Conservation (phyloP, 2,329 filamentous ascomycete species). For the Colletotrichum costaricense region DNA sequence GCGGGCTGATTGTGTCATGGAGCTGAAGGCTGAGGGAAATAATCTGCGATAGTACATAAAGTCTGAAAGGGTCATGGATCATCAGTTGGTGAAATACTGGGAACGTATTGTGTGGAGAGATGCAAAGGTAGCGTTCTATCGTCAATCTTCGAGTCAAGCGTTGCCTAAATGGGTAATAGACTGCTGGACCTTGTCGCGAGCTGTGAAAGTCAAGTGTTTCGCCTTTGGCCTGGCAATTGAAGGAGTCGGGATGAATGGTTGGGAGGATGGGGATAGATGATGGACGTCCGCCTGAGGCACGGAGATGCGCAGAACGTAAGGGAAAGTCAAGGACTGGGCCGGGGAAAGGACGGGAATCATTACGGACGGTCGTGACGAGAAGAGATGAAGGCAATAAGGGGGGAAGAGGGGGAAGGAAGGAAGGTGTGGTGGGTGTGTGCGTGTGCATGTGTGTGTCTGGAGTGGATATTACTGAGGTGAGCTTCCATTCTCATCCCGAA, state of each 20-base stretch:
- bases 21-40: slow-evolving; percentile 17
- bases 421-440: background rate
- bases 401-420: background rate
- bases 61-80: slow-evolving; percentile 32
- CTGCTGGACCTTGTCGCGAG: slow-evolving; percentile 28
- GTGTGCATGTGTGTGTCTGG: background rate
- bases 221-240: slow-evolving; percentile 17
- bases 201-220: slow-evolving; percentile 29
- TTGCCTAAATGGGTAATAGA: slow-evolving; percentile 24
- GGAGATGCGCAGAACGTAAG: slow-evolving; percentile 4
- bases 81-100: slow-evolving; percentile 23
- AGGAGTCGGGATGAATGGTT: background rate
- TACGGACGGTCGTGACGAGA: slow-evolving; percentile 11
- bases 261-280: background rate
- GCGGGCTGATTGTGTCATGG: slow-evolving; percentile 4
- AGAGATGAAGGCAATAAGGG: slow-evolving; percentile 1
- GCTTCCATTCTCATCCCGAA: background rate
- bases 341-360: background rate
- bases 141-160: slow-evolving; percentile 34
- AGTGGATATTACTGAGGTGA: background rate
- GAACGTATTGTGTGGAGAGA: slow-evolving; percentile 15
- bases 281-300: slow-evolving; percentile 11
- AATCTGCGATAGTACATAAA: slow-evolving; percentile 21
- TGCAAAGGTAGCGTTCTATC: slow-evolving; percentile 25
- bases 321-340: slow-evolving; percentile 3